Evolutionary conservation across 2,329 filamentous ascomycete genomes (phyloP), one percentile per base, ranked within the genome.

Genomic region (Curvularia eragrostidis): DNA sequence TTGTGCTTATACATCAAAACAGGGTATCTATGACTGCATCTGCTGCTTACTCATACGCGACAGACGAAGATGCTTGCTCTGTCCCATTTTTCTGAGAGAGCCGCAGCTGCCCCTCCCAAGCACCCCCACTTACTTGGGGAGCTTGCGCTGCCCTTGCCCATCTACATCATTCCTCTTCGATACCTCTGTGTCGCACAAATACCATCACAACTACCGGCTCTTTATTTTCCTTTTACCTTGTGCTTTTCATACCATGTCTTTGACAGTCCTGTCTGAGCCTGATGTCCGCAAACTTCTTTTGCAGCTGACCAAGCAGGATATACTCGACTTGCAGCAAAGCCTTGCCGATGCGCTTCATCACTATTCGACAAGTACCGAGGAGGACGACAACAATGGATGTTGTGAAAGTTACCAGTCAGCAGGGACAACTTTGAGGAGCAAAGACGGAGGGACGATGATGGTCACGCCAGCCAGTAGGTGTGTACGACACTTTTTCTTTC

Each of bases 351-450:
- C 85, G 0, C 78, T 89, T 4, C 85, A 86, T 65, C 85, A 86
- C 68, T 90, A 89, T 68, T 89, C 87, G 0, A 87, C 85, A 13
- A 83, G 84, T 3, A 83, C 81, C 23, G 86, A 88, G 54, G 81
- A 83, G 36, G 78, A 84, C 34, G 75, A 71, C 3, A 81, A 71
- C 3, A 81, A 81, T 64, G 83, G 83, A 34, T 88, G 84, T 64
- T 84, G 82, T 52, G 83, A 85, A 1, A 80, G 81, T 9, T 87
- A 85, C 60, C 88, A 90, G 59, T 87, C 87, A 0, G 81, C 84
- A 55, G 81, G 87, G 39, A 88, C 86, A 1, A 79, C 83, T 1
- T 81, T 90, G 51, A 85, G 84, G 51, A 83, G 85, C 12, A 83
- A 82, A 50, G 83, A 87, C 80, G 87, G 87, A 3, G 82, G 83